Evolutionary conservation across 371 early-diverging fungal genomes (phyloP).

Genomic region (Gilbertella persicaria): DNA sequence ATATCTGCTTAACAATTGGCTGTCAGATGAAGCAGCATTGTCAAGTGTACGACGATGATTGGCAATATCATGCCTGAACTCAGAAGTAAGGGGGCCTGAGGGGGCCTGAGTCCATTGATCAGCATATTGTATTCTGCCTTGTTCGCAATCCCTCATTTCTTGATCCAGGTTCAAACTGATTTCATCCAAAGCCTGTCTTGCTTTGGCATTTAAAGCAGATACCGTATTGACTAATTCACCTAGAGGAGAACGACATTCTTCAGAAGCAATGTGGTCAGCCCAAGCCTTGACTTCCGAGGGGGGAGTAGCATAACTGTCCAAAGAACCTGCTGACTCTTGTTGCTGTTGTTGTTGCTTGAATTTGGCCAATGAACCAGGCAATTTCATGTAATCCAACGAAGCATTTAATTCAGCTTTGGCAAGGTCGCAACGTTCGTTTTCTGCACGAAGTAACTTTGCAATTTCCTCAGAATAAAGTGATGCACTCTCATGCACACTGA

Average conservation of each 20-base stretch:
- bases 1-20: conserved; percentile 59
- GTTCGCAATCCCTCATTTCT: conserved; percentile 87
- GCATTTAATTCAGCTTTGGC: conserved; percentile 89
- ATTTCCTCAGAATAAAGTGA: conserved; percentile 95
- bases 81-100: conserved; percentile 70
- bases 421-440: conserved; percentile 73
- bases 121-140: conserved; percentile 70
- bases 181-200: conserved; percentile 67
- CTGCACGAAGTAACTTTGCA: conserved; percentile 83
- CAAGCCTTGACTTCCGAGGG: conserved; percentile 64
- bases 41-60: conserved; percentile 82
- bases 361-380: conserved; percentile 76
- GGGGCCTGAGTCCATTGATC: conserved; percentile 87
- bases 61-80: conserved; percentile 76
- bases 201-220: conserved; percentile 60
- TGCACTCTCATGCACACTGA: conserved; percentile 90
- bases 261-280: conserved; percentile 60
- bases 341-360: conserved; percentile 64
- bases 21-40: conserved; percentile 75
- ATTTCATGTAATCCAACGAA: conserved; percentile 82
- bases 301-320: conserved; percentile 61
- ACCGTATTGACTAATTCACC: conserved; percentile 61
- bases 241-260: conserved; percentile 45
- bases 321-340: conserved; percentile 38
- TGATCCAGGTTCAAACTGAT: conserved; percentile 69